Percentiles rank a stretch among this genome's conserved stretches.
These are phyloP conservation scores for Arabidopsis hybrid DNA, from an alignment of 441 rosid species.

Conservation along the genomic window DNA sequence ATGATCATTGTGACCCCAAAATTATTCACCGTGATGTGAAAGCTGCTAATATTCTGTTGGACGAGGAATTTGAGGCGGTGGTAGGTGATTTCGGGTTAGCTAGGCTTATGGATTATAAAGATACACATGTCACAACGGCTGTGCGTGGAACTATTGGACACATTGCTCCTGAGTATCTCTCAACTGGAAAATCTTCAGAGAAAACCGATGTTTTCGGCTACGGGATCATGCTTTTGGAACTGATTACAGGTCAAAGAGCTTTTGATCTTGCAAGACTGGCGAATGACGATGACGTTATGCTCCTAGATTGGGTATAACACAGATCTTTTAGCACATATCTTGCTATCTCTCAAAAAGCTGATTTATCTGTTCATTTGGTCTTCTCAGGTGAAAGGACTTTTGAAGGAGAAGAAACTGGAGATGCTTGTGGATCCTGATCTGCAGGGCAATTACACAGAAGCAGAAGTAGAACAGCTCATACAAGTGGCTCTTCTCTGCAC, in stretches of 20 bases:
- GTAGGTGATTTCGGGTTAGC: constrained; percentile 94
- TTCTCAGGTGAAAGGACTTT: constrained; percentile 42
- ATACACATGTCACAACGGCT: constrained; percentile 89
- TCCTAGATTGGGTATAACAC: constrained; percentile 78
- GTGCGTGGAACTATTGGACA: constrained; percentile 93
- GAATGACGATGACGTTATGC: constrained; percentile 90
- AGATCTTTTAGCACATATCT: neutral
- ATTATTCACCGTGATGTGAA: constrained; percentile 92
- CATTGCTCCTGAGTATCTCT: constrained; percentile 88
- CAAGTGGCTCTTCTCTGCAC: constrained; percentile 89
- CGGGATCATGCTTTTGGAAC: constrained; percentile 90
- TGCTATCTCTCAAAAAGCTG: neutral
- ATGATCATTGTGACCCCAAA: constrained; percentile 92
- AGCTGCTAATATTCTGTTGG: constrained; percentile 87
- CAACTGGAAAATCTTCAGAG: constrained; percentile 90
- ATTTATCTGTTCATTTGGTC: constrained; percentile 12
- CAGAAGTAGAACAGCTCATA: constrained; percentile 89
- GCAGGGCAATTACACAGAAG: constrained; percentile 68
- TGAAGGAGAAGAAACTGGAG: constrained; percentile 83
- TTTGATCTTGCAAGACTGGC: constrained; percentile 95
- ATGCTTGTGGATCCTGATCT: constrained; percentile 86
- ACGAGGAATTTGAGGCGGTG: constrained; percentile 90
- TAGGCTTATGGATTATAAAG: constrained; percentile 91
- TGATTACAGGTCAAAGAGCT: constrained; percentile 91
- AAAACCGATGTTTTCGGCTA: constrained; percentile 91